Evolutionary conservation across 176 grass and related monocot genomes (phyloP).

Genomic region (Luzula sylvatica): DNA sequence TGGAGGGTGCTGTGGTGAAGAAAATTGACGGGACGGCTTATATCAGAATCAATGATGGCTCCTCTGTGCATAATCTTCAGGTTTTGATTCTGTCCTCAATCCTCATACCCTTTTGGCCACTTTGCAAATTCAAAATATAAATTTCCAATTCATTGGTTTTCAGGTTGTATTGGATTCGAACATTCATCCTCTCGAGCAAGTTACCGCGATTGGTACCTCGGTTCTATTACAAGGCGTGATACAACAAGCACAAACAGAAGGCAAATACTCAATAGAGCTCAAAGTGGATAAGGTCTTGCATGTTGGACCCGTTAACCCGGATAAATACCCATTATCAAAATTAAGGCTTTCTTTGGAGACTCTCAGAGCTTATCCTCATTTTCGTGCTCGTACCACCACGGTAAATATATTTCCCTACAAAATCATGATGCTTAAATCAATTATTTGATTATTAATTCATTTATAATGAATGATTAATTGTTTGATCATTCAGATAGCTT

Average conservation of each 20-base stretch:
- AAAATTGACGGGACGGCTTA: conserved; percentile 3
- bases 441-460: neutral
- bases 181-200: conserved; percentile 32
- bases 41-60: conserved; percentile 51
- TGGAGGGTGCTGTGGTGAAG: neutral
- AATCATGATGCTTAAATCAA: neutral
- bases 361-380: conserved; percentile 27
- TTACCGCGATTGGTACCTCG: conserved; percentile 29
- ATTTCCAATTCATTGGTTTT: neutral
- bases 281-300: conserved; percentile 50
- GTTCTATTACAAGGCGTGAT: conserved; percentile 42
- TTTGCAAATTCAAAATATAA: neutral
- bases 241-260: conserved; percentile 17
- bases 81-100: conserved; percentile 13
- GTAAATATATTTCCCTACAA: conserved; percentile 17
- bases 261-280: conserved; percentile 25
- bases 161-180: conserved; percentile 46
- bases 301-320: conserved; percentile 29
- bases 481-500: conserved; percentile 34
- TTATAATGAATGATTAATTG: neutral
- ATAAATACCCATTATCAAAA: conserved; percentile 36
- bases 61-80: conserved; percentile 45
- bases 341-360: conserved; percentile 23
- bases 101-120: neutral
- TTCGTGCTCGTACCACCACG: conserved; percentile 29